phyloP scores from a whole-genome alignment of 2,329 filamentous ascomycete genomes.

The Byssothecium circinans region DNA sequence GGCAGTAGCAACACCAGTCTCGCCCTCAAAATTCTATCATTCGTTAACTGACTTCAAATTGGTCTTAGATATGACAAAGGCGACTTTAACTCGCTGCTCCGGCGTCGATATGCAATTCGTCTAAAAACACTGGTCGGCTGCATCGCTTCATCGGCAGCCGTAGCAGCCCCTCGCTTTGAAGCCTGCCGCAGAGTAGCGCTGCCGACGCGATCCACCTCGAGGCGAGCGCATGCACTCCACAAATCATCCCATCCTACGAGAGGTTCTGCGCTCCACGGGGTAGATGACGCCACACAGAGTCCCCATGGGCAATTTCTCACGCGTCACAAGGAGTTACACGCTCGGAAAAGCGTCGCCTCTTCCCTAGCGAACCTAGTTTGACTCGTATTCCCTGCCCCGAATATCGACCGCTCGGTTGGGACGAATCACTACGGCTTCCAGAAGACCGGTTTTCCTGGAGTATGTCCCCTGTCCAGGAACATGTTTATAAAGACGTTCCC shows the following conservation, averaged over 20 bases:
- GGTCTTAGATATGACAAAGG: too few relatives aligned
- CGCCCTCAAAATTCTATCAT: too few relatives aligned
- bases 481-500: conserved; percentile 1
- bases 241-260: conserved; percentile 4
- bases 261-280: conserved; percentile 14
- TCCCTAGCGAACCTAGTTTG: conserved; percentile 10
- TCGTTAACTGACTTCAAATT: too few relatives aligned
- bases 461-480: not conserved
- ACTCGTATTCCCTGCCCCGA: conserved; percentile 6
- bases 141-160: not conserved
- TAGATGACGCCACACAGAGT: conserved; percentile 19
- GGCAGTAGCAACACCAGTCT: too few relatives aligned
- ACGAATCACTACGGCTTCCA: conserved; percentile 1
- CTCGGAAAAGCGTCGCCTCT: conserved; percentile 2
- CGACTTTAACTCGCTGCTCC: too few relatives aligned
- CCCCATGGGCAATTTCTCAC: conserved; percentile 9
- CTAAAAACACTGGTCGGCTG: not conserved
- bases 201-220: not conserved
- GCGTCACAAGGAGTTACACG: not conserved
- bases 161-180: not conserved
- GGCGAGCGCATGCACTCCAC: conserved; percentile 5
- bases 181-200: not conserved
- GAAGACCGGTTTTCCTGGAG: not conserved
- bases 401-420: too few relatives aligned
- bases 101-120: not conserved